Evolutionary conservation across 164 flowering plant species (phyloP), one percentile per base, ranked within the genome.

Genomic region (Vitis vinifera): DNA sequence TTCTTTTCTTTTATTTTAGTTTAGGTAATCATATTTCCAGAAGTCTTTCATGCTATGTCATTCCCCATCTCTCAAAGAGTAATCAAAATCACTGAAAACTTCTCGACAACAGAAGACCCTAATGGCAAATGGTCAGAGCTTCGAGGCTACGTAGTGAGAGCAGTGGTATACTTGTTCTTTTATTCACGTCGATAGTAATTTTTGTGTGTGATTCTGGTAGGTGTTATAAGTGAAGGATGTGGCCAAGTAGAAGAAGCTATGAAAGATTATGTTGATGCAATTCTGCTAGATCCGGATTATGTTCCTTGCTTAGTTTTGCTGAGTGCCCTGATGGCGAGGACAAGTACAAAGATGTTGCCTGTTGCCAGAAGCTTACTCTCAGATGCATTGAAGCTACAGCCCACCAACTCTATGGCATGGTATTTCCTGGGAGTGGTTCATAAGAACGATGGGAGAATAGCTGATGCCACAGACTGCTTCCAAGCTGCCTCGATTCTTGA

Each of bases 401-500:
- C 98, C 16, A 89, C 95, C 12, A 93, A 88, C 75, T 83, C 83
- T 2, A 72, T 68, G 80, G 99, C 97, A 72, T 93, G 98, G 98
- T 89, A 80, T 77, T 82, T 88, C 79, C 75, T 95, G 77, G 98
- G 97, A 30, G 60, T 86, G 81, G 78, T 90, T 67, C 98, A 93
- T 74, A 89, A 70, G 65, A 84, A 82, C 30, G 92, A 88, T 72
- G 98, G 99, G 15, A 81, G 97, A 10, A 62, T 86, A 7, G 85
- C 88, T 52, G 97, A 95, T 82, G 99, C 99, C 10, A 82, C 79
- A 4, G 99, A 93, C 65, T 91, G 97, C 86, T 89, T 95, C 77
- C 97, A 90, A 80, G 99, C 98, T 4, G 98, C 98, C 30, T 71
- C 89, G 37, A 91, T 96, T 92, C 99, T 96, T 63, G 95, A 90